A percentile compares a stretch with the other conserved stretches of the same genome.
Evolutionary conservation across 1,284 basidiomycete species (phyloP).

Genomic region (Termitomyces sp.): DNA sequence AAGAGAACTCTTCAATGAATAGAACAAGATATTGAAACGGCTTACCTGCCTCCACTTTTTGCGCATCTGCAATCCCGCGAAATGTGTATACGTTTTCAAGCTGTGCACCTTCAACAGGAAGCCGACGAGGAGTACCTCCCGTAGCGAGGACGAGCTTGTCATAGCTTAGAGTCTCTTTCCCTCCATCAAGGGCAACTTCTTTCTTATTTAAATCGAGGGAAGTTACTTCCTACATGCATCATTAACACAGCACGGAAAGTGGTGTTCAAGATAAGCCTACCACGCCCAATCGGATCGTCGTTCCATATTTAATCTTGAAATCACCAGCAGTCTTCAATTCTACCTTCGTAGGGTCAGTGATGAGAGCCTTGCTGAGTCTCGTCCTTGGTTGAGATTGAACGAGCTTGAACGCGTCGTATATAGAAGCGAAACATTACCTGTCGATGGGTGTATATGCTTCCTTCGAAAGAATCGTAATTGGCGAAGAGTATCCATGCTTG

Average conservation of each 20-base stretch:
- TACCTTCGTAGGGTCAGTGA: constrained; percentile 74
- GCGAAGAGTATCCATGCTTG: constrained; percentile 73
- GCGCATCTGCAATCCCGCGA: constrained; percentile 67
- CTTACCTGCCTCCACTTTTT: constrained; percentile 70
- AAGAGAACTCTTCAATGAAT: not conserved
- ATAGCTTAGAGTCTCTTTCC: constrained; percentile 59
- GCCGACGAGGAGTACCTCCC: constrained; percentile 60
- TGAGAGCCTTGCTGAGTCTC: constrained; percentile 85
- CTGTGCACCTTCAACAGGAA: constrained; percentile 78
- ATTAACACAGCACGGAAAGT: constrained; percentile 3
- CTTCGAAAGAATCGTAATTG: constrained; percentile 77
- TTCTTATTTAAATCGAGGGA: constrained; percentile 60
- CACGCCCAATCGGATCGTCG: constrained; percentile 66
- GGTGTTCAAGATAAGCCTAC: constrained; percentile 35
- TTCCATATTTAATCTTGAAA: constrained; percentile 77
- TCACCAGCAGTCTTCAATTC: constrained; percentile 71
- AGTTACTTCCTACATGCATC: constrained; percentile 40
- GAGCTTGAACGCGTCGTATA: not conserved
- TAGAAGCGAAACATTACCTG: constrained; percentile 41
- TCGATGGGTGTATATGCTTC: constrained; percentile 86
- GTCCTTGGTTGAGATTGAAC: constrained; percentile 45
- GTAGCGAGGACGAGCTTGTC: constrained; percentile 72
- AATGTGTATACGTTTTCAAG: constrained; percentile 80
- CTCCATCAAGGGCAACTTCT: constrained; percentile 54
- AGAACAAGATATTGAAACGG: constrained; percentile 1